Conservation (phyloP, 2,329 filamentous ascomycete genomes). For the Boeremia exigua region DNA sequence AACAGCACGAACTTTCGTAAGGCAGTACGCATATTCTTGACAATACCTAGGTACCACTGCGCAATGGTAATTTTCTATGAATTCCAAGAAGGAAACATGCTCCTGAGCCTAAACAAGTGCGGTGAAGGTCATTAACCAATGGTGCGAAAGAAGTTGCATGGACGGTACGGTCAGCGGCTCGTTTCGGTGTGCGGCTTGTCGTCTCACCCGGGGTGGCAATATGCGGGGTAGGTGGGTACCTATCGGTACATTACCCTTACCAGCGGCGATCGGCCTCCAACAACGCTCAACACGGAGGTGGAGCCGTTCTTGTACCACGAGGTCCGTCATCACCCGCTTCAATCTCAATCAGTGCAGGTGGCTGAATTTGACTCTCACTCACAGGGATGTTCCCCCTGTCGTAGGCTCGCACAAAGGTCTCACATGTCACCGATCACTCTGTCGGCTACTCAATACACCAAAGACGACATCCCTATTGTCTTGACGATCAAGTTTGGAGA, state of each 20-base stretch:
- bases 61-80: too few relatives aligned
- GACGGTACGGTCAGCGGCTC: too few relatives aligned
- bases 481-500: background rate
- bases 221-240: slow-evolving; percentile 14
- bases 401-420: background rate
- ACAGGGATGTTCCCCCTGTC: too few relatives aligned
- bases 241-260: slow-evolving; percentile 5
- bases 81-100: too few relatives aligned
- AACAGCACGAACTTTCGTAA: too few relatives aligned
- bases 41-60: background rate
- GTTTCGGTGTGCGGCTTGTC: too few relatives aligned
- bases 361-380: background rate
- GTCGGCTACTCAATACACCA: background rate
- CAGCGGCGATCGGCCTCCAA: slow-evolving; percentile 1
- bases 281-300: slow-evolving; percentile 3
- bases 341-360: background rate
- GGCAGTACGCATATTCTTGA: too few relatives aligned
- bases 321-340: background rate
- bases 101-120: too few relatives aligned
- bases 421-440: slow-evolving; percentile 14
- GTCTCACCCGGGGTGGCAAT: background rate
- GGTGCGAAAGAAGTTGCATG: too few relatives aligned
- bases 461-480: background rate
- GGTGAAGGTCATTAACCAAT: too few relatives aligned
- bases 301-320: slow-evolving; percentile 1